Percentiles rank a stretch among this genome's conserved stretches.
phyloP scores from a whole-genome alignment of 257 asterid genomes.

The Nicotiana benthamiana region DNA sequence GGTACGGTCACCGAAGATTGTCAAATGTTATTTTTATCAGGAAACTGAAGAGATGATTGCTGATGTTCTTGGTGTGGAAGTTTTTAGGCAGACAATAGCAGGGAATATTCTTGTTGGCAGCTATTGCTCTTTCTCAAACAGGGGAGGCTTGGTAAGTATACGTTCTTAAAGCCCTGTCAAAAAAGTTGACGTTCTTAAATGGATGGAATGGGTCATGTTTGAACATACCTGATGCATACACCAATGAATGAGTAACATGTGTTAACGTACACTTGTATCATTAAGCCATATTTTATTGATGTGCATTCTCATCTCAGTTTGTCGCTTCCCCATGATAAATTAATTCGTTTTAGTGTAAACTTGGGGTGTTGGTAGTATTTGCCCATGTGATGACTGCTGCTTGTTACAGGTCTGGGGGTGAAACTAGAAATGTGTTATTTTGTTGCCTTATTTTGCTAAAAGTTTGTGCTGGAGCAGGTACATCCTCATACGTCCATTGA shows the following conservation, averaged over 20 bases:
- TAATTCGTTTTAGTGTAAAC: neutral
- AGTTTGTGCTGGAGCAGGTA: slow-evolving; percentile 37
- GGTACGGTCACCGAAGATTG: neutral
- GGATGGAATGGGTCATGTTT: too few relatives aligned
- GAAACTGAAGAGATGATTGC: slow-evolving; percentile 92
- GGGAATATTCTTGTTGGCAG: slow-evolving; percentile 88
- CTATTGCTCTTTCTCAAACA: slow-evolving; percentile 64
- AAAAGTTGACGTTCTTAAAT: slow-evolving; percentile 13
- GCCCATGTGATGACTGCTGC: neutral
- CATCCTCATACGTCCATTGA: slow-evolving; percentile 89
- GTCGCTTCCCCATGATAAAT: neutral
- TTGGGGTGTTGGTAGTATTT: neutral
- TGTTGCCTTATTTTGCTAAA: neutral
- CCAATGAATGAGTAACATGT: neutral
- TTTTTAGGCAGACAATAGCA: slow-evolving; percentile 78
- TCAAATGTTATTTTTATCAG: slow-evolving; percentile 20
- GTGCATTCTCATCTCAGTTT: neutral
- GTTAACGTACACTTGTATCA: neutral
- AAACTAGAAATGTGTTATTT: neutral
- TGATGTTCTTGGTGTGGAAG: slow-evolving; percentile 92
- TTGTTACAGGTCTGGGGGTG: neutral
- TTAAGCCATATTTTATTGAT: neutral
- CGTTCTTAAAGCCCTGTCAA: neutral
- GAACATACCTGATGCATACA: neutral
- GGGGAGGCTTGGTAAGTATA: slow-evolving; percentile 83